phyloP scores from a whole-genome alignment of 768 basidiomycete species.

The Nevesoporus exiguus region DNA sequence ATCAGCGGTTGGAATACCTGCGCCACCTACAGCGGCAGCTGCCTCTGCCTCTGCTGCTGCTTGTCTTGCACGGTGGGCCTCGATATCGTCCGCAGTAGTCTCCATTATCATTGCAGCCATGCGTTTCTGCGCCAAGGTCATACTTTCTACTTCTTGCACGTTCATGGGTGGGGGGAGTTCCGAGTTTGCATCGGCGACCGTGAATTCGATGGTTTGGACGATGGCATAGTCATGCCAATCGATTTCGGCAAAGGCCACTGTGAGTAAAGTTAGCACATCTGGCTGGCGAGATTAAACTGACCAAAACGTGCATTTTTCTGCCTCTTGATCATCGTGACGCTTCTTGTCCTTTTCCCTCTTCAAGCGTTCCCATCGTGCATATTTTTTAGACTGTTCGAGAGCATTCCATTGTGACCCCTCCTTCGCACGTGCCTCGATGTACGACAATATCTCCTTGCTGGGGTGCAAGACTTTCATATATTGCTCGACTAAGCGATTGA shows the following conservation, averaged over 20 bases:
- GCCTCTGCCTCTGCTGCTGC: conserved; percentile 85
- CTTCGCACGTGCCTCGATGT: conserved; percentile 65
- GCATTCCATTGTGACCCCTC: conserved; percentile 72
- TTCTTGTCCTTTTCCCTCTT: conserved; percentile 84
- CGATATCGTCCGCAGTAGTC: conserved; percentile 82
- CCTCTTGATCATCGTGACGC: conserved; percentile 87
- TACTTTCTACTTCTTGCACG: conserved; percentile 89
- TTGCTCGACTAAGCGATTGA: conserved; percentile 96
- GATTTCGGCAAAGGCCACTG: conserved; percentile 93
- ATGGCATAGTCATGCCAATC: conserved; percentile 99
- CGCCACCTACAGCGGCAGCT: conserved; percentile 71
- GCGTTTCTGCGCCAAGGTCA: conserved; percentile 95
- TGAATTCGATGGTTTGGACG: conserved; percentile 98
- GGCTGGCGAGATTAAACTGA: neutral
- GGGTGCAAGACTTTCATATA: conserved; percentile 90
- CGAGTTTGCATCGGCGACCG: conserved; percentile 81
- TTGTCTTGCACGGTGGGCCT: conserved; percentile 75
- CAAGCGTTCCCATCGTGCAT: conserved; percentile 87
- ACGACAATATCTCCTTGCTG: conserved; percentile 66
- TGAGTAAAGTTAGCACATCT: conserved; percentile 4
- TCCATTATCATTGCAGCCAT: conserved; percentile 99
- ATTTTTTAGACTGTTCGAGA: conserved; percentile 67
- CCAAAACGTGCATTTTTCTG: conserved; percentile 70
- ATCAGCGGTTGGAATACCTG: conserved; percentile 42
- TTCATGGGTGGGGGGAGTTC: conserved; percentile 98